These are phyloP conservation scores for Leccinum imitatum DNA, from an alignment of 768 basidiomycete genomes.

Conservation along the genomic window DNA sequence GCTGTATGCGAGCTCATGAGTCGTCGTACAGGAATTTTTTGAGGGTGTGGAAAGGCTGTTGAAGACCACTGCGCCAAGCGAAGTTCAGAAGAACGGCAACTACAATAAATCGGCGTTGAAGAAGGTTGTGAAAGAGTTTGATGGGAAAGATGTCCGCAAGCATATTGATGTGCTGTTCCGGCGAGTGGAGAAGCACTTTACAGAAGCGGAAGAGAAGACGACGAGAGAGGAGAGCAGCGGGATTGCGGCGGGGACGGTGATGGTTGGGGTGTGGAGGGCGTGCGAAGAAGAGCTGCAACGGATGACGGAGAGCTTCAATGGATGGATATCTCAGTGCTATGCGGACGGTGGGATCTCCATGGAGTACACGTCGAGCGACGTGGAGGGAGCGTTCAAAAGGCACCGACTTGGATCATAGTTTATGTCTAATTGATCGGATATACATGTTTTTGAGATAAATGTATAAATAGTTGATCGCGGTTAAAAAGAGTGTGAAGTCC, in stretches of 20 bases:
- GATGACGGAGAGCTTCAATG: constrained; percentile 67
- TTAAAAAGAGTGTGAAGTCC: not conserved
- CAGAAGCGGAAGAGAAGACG: constrained; percentile 70
- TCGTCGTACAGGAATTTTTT: constrained; percentile 81
- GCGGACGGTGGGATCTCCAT: constrained; percentile 65
- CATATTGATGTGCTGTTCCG: constrained; percentile 83
- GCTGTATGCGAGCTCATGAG: constrained; percentile 2
- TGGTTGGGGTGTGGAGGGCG: constrained; percentile 87
- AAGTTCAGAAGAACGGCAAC: constrained; percentile 70
- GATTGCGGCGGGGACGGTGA: constrained; percentile 59
- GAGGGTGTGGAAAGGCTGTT: constrained; percentile 88
- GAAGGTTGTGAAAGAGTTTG: constrained; percentile 82
- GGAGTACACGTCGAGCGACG: constrained; percentile 73
- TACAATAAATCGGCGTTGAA: constrained; percentile 80
- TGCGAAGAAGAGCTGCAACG: constrained; percentile 82
- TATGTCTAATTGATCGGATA: constrained; percentile 8
- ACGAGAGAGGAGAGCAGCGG: constrained; percentile 53
- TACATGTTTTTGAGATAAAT: constrained; percentile 9
- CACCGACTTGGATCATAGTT: constrained; percentile 42
- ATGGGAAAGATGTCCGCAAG: constrained; percentile 86
- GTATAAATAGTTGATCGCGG: constrained; percentile 2
- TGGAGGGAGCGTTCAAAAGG: constrained; percentile 75
- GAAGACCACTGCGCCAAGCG: constrained; percentile 72
- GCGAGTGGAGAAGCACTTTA: constrained; percentile 95
- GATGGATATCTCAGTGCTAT: constrained; percentile 77